A percentile compares a stretch with the other conserved stretches of the same genome.
phyloP scores from a whole-genome alignment of 169 alveolate genomes.

The Cryptosporidium tyzzeri region DNA sequence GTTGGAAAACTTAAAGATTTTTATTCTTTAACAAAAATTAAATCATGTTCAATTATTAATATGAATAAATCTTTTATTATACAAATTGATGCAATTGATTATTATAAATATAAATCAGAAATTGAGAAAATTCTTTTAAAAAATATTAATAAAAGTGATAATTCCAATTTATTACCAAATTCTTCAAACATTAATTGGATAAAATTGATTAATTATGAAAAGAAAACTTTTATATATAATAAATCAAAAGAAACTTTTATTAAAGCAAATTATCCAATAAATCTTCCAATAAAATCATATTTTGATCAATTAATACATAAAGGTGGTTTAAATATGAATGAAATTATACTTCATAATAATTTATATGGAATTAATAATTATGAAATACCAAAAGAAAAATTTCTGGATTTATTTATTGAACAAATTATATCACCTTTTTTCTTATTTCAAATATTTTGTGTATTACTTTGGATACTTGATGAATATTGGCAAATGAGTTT shows the following conservation, averaged over 20 bases:
- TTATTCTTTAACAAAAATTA: neutral
- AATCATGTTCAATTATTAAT: neutral
- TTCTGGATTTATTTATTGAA: constrained; percentile 91
- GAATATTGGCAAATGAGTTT: constrained; percentile 94
- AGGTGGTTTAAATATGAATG: constrained; percentile 18
- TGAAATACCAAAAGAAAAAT: constrained; percentile 93
- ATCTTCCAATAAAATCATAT: constrained; percentile 26
- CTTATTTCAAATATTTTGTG: constrained; percentile 94
- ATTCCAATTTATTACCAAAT: neutral
- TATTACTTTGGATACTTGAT: constrained; percentile 95
- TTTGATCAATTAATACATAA: neutral
- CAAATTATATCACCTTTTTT: constrained; percentile 96
- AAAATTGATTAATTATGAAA: constrained; percentile 3
- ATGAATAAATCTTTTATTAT: constrained; percentile 16
- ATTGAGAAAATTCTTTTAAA: constrained; percentile 8
- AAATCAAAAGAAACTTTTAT: neutral
- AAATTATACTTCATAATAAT: constrained; percentile 26
- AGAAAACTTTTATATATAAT: constrained; percentile 26
- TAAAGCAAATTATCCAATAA: constrained; percentile 39
- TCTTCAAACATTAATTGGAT: constrained; percentile 10
- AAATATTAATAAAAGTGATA: neutral
- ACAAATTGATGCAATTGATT: constrained; percentile 38
- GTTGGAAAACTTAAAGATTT: neutral
- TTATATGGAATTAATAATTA: constrained; percentile 91
- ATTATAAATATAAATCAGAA: neutral